phyloP scores from a whole-genome alignment of 1,284 basidiomycete genomes.

The Rhizopogon hawkerae region DNA sequence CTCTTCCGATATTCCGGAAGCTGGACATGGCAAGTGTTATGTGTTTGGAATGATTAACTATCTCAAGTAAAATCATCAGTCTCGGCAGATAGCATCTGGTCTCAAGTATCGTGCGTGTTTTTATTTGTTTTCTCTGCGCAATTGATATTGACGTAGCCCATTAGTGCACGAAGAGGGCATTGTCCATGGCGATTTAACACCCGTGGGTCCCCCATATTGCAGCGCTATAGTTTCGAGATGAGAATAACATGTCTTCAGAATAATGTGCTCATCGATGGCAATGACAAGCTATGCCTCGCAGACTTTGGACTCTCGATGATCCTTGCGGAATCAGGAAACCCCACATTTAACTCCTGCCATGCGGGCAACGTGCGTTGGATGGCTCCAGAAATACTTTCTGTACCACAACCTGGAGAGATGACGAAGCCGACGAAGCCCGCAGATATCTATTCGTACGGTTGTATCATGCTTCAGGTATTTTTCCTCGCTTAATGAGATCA shows the following conservation, averaged over 20 bases:
- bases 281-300: conserved; percentile 17
- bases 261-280: conserved; percentile 22
- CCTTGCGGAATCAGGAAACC: conserved; percentile 18
- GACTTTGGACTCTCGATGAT: conserved; percentile 27
- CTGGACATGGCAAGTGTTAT: conserved; percentile 12
- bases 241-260: conserved; percentile 5
- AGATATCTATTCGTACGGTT: conserved; percentile 6
- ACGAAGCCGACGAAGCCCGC: not conserved
- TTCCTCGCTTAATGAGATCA: not conserved
- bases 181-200: conserved; percentile 22
- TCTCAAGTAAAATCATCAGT: conserved; percentile 6
- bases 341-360: conserved; percentile 21
- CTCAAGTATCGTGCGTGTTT: conserved; percentile 17
- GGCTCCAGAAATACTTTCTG: conserved; percentile 22
- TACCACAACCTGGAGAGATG: not conserved
- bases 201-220: conserved; percentile 8
- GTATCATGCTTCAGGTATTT: conserved; percentile 5
- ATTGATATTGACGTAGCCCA: not conserved
- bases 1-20: conserved; percentile 2
- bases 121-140: not conserved
- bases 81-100: conserved; percentile 16
- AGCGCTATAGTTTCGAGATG: not conserved
- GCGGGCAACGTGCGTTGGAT: conserved; percentile 24
- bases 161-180: conserved; percentile 17
- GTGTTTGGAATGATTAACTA: not conserved